Base-by-base conservation (phyloP, 768 basidiomycete genomes). In the Xerocomus spinulosus region DNA sequence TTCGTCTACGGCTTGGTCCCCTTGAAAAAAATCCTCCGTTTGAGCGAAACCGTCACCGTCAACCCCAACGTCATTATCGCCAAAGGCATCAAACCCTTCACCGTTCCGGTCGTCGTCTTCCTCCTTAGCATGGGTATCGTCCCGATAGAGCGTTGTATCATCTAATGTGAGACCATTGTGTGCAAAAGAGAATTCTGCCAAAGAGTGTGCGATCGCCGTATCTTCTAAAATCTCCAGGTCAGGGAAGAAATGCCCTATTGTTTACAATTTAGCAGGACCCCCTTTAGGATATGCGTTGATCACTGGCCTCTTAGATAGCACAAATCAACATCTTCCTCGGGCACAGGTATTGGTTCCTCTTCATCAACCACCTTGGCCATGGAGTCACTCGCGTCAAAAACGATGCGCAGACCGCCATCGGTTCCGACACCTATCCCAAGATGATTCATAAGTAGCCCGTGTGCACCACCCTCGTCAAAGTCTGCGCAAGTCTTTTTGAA, bases 401-500 rank as follows among this genome's bases (percentile, higher is more conserved):
- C 89, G 42, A 99, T 87, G 50, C 92, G 76, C 64, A 97, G 75
- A 33, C 81, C 82, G 4, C 88, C 87, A 49, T 94, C 91, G 15
- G 77, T 79, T 3, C 87, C 88, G 1, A 85, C 73, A 17, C 86
- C 87, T 45, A 91, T 59, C 43, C 79, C 78, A 34, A 99, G 75
- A 61, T 99, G 96, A 62, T 99, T 98, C 94, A 98, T 95, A 26
- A 99, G 71, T 39, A 99, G 70, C 10, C 96, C 96, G 50, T 90
- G 85, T 0, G 96, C 96, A 40, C 96, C 95, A 34, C 94, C 96
- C 67, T 99, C 96, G 64, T 99, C 96, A 60, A 99, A 98, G 62
- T 99, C 96, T 20, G 91, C 95, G 59, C 86, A 91, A 2, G 96
- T 98, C 75, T 99, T 99, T 71, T 81, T 88, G 73, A 99, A 99